These are phyloP conservation scores for Polyporus arcularius DNA, from an alignment of 768 basidiomycete genomes.

Conservation along the genomic window DNA sequence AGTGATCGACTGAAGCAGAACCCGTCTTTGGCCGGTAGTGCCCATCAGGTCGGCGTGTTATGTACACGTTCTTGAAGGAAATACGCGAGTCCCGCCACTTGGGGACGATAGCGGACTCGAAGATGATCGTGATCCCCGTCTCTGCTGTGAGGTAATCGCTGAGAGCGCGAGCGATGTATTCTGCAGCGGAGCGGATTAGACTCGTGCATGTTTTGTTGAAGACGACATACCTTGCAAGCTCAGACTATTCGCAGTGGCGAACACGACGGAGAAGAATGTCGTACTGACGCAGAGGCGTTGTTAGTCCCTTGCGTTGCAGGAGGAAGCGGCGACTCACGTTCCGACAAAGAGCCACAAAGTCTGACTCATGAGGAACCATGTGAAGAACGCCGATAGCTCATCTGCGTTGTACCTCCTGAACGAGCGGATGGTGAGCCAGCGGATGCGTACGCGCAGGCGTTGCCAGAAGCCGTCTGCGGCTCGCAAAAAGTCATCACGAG, in stretches of 20 bases:
- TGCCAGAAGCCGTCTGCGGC: constrained; percentile 92
- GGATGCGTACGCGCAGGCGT: constrained; percentile 86
- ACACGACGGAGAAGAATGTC: constrained; percentile 93
- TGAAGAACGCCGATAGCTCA: constrained; percentile 94
- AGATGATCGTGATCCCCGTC: constrained; percentile 92
- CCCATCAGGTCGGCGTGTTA: constrained; percentile 72
- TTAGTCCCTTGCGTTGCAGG: too few relatives aligned
- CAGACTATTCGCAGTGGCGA: constrained; percentile 86
- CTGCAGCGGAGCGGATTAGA: constrained; percentile 38
- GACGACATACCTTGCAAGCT: constrained; percentile 68
- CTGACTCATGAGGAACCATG: constrained; percentile 95
- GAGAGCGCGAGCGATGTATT: constrained; percentile 82
- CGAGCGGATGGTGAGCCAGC: constrained; percentile 95
- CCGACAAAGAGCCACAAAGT: constrained; percentile 94
- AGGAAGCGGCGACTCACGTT: constrained; percentile 58
- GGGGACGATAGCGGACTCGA: constrained; percentile 97
- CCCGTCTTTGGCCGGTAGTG: constrained; percentile 10
- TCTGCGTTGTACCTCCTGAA: constrained; percentile 96
- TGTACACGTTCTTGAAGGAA: constrained; percentile 95
- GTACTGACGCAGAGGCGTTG: constrained; percentile 50
- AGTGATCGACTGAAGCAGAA: constrained; percentile 40
- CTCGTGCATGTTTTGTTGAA: neutral
- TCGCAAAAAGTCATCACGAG: constrained; percentile 85
- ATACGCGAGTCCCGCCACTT: constrained; percentile 96
- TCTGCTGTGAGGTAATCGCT: constrained; percentile 93